Base-by-base conservation (phyloP, 1,139 yeast species). In the Diutina siamensis region DNA sequence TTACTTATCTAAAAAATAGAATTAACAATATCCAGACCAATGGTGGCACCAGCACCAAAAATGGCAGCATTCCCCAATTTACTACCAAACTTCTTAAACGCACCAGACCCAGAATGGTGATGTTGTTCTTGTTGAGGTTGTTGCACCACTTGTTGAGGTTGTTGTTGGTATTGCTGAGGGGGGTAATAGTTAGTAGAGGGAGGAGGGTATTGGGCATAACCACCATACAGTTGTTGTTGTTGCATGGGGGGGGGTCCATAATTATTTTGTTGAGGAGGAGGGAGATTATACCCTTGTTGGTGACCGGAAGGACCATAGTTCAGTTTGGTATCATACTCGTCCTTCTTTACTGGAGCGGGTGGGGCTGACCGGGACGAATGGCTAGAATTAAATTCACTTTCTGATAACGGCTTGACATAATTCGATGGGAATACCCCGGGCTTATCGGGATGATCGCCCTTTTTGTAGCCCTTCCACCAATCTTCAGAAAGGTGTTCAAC, bases 1-100 rank as follows among this genome's bases (percentile, higher is more conserved):
- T n/a, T n/a, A n/a, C n/a, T n/a, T n/a, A n/a, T n/a, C n/a, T n/a
- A 87, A 55, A 88, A 85, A 50, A 89, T 88, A 42, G 88, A 78
- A 65, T 89, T 83, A 51, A 92, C 87, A 47, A 92, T 53, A 57
- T 89, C 92, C 45, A 92, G 74, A 56, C 98, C 97, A 47, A 89
- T 71, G 1, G 97, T 83, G 38, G 97, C 96, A 70, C 98, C 98
- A 19, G 97, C 97, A 63, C 97, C 97, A 54, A 87, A 89, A 49
- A 89, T 78, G 27, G 94, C 94, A 5, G 97, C 97, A 55, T 87
- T 82, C 46, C 97, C 97, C 47, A 89, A 68, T 63, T 85, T 83
- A 48, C 85, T 72, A 18, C 97, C 97, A 55, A 86, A 78, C 59
- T 75, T 82, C 61, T 76, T 79, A 47, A 83, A 59, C 9, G 67